These are phyloP conservation scores for Teratosphaeriaceae sp. DNA, from an alignment of 2,329 filamentous ascomycete species.

Conservation along the genomic window DNA sequence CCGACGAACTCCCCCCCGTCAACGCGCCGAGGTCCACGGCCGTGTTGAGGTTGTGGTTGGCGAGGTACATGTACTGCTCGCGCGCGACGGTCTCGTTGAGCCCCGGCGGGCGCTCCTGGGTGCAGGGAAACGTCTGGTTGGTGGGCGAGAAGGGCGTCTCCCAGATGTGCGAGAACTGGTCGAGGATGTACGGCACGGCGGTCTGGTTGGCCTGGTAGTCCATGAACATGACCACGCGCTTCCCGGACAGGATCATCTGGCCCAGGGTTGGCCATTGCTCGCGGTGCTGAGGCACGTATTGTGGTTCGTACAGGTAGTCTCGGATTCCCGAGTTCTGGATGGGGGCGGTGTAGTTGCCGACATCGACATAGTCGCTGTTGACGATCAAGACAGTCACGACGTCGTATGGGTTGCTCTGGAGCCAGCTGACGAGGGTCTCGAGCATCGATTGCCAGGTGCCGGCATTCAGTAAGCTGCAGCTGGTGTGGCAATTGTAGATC, in stretches of 20 bases:
- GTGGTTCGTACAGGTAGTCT: constrained; percentile 66
- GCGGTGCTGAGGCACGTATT: constrained; percentile 61
- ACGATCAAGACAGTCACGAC: constrained; percentile 81
- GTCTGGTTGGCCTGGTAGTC: constrained; percentile 79
- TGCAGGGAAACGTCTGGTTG: constrained; percentile 67
- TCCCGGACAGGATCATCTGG: constrained; percentile 59
- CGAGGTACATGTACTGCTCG: constrained; percentile 64
- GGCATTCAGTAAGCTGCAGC: constrained; percentile 72
- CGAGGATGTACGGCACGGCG: constrained; percentile 73
- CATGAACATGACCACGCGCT: constrained; percentile 73
- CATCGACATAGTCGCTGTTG: constrained; percentile 69
- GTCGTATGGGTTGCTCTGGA: constrained; percentile 71
- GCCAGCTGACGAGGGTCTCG: constrained; percentile 62
- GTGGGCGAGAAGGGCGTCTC: constrained; percentile 80
- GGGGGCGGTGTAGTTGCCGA: constrained; percentile 57
- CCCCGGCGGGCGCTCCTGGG: constrained; percentile 65
- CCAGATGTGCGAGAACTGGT: constrained; percentile 85
- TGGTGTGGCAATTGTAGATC: constrained; percentile 77
- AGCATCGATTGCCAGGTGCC: constrained; percentile 74
- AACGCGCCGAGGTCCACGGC: constrained; percentile 53
- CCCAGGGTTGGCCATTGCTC: constrained; percentile 79
- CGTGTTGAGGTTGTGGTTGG: constrained; percentile 88
- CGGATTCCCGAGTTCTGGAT: constrained; percentile 67
- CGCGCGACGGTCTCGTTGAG: constrained; percentile 47
- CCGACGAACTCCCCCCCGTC: constrained; percentile 37